Conservation (phyloP, 768 basidiomycete genomes). For the Boletus vinaceobasis region DNA sequence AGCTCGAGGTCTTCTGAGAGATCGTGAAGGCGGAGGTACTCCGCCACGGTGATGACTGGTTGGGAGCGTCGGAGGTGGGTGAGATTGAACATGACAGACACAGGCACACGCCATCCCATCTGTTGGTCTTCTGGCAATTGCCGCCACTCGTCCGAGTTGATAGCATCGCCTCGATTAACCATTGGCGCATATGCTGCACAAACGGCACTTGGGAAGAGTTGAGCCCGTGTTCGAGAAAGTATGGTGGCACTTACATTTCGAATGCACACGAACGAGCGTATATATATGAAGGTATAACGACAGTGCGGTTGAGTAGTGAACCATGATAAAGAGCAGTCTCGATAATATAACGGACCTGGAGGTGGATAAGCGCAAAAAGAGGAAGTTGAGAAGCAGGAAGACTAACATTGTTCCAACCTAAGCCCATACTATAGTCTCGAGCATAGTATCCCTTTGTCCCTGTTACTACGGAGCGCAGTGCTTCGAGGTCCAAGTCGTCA, state of each 20-base stretch:
- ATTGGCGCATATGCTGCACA: constrained; percentile 42
- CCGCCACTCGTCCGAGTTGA: constrained; percentile 42
- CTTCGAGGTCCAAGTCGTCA: constrained; percentile 29
- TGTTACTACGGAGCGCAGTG: constrained; percentile 32
- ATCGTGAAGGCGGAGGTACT: constrained; percentile 42
- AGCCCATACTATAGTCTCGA: constrained; percentile 41
- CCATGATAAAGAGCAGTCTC: constrained; percentile 44
- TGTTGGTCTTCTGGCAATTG: constrained; percentile 34
- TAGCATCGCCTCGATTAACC: constrained; percentile 44
- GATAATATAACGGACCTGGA: constrained; percentile 47
- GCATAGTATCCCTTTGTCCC: constrained; percentile 42
- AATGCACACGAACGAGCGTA: constrained; percentile 45
- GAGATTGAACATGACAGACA: constrained; percentile 41
- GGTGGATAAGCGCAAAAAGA: not conserved
- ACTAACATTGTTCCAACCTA: constrained; percentile 50
- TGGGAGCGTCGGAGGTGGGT: constrained; percentile 37
- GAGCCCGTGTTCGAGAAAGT: not conserved
- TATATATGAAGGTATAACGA: constrained; percentile 43
- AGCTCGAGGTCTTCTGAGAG: constrained; percentile 33
- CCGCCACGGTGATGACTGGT: constrained; percentile 40
- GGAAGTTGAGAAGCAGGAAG: not conserved
- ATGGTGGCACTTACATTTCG: constrained; percentile 14
- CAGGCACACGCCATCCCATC: constrained; percentile 36
- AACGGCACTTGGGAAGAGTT: constrained; percentile 23
- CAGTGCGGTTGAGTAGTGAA: constrained; percentile 40